Percentiles rank a stretch among this genome's conserved stretches.
These are phyloP conservation scores for Epichloe gansuensis DNA, from an alignment of 2,329 filamentous ascomycete genomes.

Conservation along the genomic window DNA sequence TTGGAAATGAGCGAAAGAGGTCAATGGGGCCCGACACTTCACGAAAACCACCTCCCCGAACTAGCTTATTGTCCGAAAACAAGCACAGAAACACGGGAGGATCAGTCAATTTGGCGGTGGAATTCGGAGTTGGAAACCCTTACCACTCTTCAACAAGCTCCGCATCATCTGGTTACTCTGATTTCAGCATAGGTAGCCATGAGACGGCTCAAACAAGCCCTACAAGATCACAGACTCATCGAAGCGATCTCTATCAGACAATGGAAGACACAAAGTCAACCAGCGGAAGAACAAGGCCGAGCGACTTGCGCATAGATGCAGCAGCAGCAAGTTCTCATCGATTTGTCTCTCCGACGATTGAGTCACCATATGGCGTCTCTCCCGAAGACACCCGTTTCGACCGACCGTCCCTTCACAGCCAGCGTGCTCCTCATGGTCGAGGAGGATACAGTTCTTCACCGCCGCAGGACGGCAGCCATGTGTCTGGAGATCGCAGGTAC, in stretches of 20 bases:
- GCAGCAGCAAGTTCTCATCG: slow-evolving; percentile 15
- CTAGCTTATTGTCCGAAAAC: slow-evolving; percentile 30
- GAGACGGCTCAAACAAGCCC: slow-evolving; percentile 45
- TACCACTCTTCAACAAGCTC: slow-evolving; percentile 54
- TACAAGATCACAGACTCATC: slow-evolving; percentile 19
- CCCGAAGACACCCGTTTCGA: slow-evolving; percentile 12
- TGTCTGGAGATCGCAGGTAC: background rate
- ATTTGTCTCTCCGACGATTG: slow-evolving; percentile 13
- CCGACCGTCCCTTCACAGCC: background rate
- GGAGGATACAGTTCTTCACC: slow-evolving; percentile 5
- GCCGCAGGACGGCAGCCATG: background rate
- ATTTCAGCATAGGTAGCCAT: slow-evolving; percentile 42
- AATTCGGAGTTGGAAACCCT: slow-evolving; percentile 49
- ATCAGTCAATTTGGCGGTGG: slow-evolving; percentile 43
- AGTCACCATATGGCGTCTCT: slow-evolving; percentile 17
- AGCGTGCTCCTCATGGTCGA: background rate
- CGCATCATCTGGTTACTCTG: slow-evolving; percentile 51
- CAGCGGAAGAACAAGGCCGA: slow-evolving; percentile 24
- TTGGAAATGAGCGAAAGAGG: slow-evolving; percentile 21
- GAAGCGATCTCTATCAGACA: slow-evolving; percentile 35
- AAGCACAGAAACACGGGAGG: slow-evolving; percentile 21
- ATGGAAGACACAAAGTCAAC: slow-evolving; percentile 44
- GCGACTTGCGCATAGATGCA: slow-evolving; percentile 22
- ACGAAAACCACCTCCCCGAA: slow-evolving; percentile 39
- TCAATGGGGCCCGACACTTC: slow-evolving; percentile 38